Base-by-base conservation (phyloP, 2,329 filamentous ascomycete species). In the Sarocladium brachiariae region DNA sequence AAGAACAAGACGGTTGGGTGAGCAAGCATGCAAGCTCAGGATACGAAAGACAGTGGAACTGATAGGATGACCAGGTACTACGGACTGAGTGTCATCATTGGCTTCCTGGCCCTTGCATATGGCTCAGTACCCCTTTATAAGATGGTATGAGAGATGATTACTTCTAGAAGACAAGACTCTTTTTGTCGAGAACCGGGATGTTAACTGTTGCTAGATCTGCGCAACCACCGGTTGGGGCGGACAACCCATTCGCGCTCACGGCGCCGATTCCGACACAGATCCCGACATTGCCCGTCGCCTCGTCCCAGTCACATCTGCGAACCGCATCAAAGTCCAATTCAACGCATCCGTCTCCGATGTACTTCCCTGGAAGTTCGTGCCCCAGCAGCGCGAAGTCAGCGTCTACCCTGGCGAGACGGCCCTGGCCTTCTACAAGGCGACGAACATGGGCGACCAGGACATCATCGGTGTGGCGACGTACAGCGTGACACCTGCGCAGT, bases 391-490 rank as follows among this genome's bases (percentile, higher is more conserved):
- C 52, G 93, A 99, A 73, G 93, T 99, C 49, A 83, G 89, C 51
- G 92, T 99, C 1, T 76, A 97, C 2, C 95, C 93, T 0, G 95
- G 95, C 56, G 93, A 99, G 75, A 99, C 93, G 2, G 93, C 93
- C 4, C 75, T 99, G 57, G 93, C 95, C 3, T 99, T 99, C 68
- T 99, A 96, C 71, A 99, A 89, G 6, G 93, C 93, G 11, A 96
- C 90, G 51, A 99, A 99, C 73, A 85, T 82, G 57, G 89, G 87
- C 54, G 81, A 88, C 56, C 81, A 87, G 56, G 95, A 99, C 72
- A 97, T 99, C 60, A 97, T 99, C 62, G 93, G 93, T 45, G 91
- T 99, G 38, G 93, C 93, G 10, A 99, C 93, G 7, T 99, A 99
- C 70, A 95, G 89, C 63, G 95, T 99, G 25, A 96, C 92, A 2